These are phyloP conservation scores for Exophiala phaeomuriformis DNA, from an alignment of 2,329 filamentous ascomycete species.

Conservation along the genomic window DNA sequence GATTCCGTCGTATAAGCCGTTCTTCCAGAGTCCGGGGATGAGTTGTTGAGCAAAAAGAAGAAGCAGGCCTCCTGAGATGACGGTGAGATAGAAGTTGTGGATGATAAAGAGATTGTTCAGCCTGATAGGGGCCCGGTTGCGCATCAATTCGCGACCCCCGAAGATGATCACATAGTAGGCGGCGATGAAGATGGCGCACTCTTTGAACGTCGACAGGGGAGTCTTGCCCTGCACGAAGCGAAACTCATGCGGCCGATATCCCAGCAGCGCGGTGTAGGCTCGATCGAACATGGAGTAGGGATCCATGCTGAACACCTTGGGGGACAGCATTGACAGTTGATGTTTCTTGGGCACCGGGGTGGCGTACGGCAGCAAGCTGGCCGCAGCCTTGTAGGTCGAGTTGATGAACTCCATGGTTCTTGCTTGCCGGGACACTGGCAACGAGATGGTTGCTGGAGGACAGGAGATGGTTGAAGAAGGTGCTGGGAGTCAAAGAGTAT, in stretches of 20 bases:
- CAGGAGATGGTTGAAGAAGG: not conserved
- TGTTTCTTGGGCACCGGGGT: not conserved
- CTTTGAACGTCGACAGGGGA: slow-evolving; percentile 81
- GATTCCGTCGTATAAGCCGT: slow-evolving; percentile 83
- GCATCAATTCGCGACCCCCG: slow-evolving; percentile 87
- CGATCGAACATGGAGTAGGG: slow-evolving; percentile 73
- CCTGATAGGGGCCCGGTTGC: slow-evolving; percentile 74
- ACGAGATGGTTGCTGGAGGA: not conserved
- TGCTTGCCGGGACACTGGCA: not conserved
- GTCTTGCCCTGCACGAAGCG: slow-evolving; percentile 72
- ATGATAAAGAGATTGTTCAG: slow-evolving; percentile 88
- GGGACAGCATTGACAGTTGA: not conserved
- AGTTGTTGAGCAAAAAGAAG: slow-evolving; percentile 87
- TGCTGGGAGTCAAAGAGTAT: not conserved
- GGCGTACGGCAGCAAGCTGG: slow-evolving; percentile 4
- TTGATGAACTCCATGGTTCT: slow-evolving; percentile 14
- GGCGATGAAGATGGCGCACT: slow-evolving; percentile 71
- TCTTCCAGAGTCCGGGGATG: slow-evolving; percentile 68
- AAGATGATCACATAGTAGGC: slow-evolving; percentile 93
- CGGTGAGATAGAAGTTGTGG: slow-evolving; percentile 91
- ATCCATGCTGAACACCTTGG: slow-evolving; percentile 3
- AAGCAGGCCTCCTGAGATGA: slow-evolving; percentile 72
- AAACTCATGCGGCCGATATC: slow-evolving; percentile 82
- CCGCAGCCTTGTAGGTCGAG: slow-evolving; percentile 13
- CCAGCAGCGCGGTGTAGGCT: slow-evolving; percentile 65